phyloP scores from a whole-genome alignment of 148 eudicot genomes.

The Drosera capensis region DNA sequence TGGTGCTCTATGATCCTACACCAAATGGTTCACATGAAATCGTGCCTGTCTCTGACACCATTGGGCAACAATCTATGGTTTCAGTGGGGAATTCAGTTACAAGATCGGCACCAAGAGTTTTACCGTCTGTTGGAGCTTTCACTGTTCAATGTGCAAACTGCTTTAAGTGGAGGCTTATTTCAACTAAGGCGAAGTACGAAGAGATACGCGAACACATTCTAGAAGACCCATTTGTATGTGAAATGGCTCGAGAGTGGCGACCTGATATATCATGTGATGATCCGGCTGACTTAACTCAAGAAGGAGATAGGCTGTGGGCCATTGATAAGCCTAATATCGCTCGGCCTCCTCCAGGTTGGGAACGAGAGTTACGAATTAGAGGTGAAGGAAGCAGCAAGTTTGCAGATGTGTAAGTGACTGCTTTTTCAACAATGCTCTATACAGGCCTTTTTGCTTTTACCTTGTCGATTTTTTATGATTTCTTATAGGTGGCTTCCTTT shows the following conservation, averaged over 20 bases:
- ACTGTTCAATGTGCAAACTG: slow-evolving; percentile 86
- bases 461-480: not conserved
- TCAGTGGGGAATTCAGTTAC: slow-evolving; percentile 2
- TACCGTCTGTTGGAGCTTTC: slow-evolving; percentile 74
- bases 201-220: slow-evolving; percentile 72
- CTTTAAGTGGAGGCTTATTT: slow-evolving; percentile 89
- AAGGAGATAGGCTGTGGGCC: slow-evolving; percentile 87
- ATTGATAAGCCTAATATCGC: slow-evolving; percentile 88
- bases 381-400: slow-evolving; percentile 72
- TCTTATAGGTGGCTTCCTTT: not conserved
- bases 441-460: not conserved
- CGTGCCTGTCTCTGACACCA: slow-evolving; percentile 17
- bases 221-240: slow-evolving; percentile 59
- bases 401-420: slow-evolving; percentile 94
- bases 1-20: slow-evolving; percentile 43
- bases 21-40: slow-evolving; percentile 6
- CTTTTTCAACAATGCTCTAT: too few relatives aligned
- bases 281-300: slow-evolving; percentile 60
- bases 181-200: slow-evolving; percentile 80
- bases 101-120: slow-evolving; percentile 13
- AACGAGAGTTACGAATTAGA: slow-evolving; percentile 63
- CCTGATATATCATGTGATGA: slow-evolving; percentile 60
- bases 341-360: slow-evolving; percentile 87
- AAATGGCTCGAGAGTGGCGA: slow-evolving; percentile 66
- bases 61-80: slow-evolving; percentile 12